Conservation (phyloP, 345 rosid genomes). For the Brassica cretica region DNA sequence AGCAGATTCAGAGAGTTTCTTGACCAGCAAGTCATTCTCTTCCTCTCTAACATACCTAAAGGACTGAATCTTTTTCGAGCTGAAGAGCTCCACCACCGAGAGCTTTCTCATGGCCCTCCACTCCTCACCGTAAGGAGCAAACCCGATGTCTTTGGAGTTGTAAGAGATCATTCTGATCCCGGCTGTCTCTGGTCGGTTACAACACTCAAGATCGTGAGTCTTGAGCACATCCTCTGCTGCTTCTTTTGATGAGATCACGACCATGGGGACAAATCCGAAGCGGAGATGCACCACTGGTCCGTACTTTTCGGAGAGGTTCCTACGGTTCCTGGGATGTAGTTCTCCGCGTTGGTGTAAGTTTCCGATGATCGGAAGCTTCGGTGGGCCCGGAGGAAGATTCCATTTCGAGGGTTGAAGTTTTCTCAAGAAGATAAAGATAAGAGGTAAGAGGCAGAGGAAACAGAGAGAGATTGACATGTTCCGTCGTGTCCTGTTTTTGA, state of each 20-base stretch:
- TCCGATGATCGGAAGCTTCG: slow-evolving; percentile 27
- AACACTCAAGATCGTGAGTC: slow-evolving; percentile 34
- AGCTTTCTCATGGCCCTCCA: slow-evolving; percentile 40
- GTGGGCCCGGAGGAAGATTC: slow-evolving; percentile 24
- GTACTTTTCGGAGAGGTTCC: slow-evolving; percentile 7
- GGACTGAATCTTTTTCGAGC: slow-evolving; percentile 7
- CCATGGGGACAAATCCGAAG: slow-evolving; percentile 23
- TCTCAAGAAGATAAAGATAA: neutral
- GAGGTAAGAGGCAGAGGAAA: slow-evolving; percentile 2
- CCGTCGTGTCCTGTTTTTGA: neutral
- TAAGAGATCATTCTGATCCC: slow-evolving; percentile 28
- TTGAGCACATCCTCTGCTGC: slow-evolving; percentile 35
- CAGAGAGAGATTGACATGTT: slow-evolving; percentile 8
- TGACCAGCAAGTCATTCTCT: slow-evolving; percentile 16
- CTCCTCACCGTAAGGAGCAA: slow-evolving; percentile 40
- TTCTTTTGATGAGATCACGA: slow-evolving; percentile 24
- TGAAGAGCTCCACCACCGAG: slow-evolving; percentile 20
- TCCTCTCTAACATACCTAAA: slow-evolving; percentile 18
- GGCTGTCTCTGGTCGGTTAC: slow-evolving; percentile 27
- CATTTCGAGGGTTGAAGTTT: neutral
- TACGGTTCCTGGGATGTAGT: slow-evolving; percentile 2
- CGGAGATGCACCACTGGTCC: slow-evolving; percentile 26
- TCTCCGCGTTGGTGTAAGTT: slow-evolving; percentile 22
- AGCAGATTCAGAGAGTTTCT: slow-evolving; percentile 13
- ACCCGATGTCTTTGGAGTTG: slow-evolving; percentile 25